These are phyloP conservation scores for Acanthochlamys bracteata DNA, from an alignment of 106 monocot genomes.

Conservation along the genomic window DNA sequence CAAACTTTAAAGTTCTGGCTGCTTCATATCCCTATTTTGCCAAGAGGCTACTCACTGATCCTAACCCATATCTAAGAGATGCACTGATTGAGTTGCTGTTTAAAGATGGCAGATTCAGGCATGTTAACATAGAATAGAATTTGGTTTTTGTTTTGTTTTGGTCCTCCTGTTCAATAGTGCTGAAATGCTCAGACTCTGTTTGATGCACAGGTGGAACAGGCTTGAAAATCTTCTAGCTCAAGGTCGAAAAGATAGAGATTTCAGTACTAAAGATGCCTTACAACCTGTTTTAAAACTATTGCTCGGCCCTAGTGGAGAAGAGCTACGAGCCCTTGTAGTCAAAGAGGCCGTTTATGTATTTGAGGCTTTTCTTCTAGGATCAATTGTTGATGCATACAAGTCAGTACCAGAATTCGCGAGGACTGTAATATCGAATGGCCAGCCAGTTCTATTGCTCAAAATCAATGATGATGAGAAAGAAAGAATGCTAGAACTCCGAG, in stretches of 20 bases:
- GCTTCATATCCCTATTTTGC: conserved; percentile 99
- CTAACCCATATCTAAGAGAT: conserved; percentile 99
- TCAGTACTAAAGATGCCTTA: conserved; percentile 85
- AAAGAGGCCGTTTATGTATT: conserved; percentile 89
- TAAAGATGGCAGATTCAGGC: conserved; percentile 99
- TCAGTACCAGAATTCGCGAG: conserved; percentile 62
- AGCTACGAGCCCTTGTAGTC: conserved; percentile 65
- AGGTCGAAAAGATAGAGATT: conserved; percentile 87
- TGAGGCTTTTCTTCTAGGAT: conserved; percentile 76
- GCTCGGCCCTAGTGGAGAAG: conserved; percentile 77
- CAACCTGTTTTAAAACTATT: conserved; percentile 91
- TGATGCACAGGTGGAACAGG: conserved; percentile 87
- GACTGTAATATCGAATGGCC: conserved; percentile 44
- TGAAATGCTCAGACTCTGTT: conserved; percentile 6
- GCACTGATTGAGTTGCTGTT: conserved; percentile 93
- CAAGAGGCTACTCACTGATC: conserved; percentile 96
- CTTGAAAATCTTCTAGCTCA: conserved; percentile 98
- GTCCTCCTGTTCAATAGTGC: neutral
- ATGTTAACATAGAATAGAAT: conserved; percentile 1
- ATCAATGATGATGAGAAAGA: conserved; percentile 58
- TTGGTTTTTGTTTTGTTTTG: neutral
- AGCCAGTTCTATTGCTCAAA: conserved; percentile 39
- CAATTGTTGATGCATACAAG: conserved; percentile 70
- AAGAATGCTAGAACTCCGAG: conserved; percentile 73
- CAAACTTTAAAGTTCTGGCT: conserved; percentile 96